phyloP scores from a whole-genome alignment of 495 filamentous ascomycete genomes.

The Coniosporium apollinis region DNA sequence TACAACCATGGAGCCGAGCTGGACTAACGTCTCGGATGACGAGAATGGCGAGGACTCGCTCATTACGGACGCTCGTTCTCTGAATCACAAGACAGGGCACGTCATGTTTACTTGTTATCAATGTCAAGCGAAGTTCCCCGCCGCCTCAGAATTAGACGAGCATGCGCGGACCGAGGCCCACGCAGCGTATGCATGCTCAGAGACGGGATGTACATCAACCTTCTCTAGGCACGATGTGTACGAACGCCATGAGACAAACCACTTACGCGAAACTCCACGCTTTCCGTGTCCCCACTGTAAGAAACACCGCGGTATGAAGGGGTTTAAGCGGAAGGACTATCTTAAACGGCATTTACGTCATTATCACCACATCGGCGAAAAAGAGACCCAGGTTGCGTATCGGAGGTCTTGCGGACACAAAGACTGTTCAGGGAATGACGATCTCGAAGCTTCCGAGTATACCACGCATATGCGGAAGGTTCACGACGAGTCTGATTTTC shows the following conservation, averaged over 20 bases:
- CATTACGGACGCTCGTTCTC: too few relatives aligned
- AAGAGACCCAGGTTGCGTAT: not conserved
- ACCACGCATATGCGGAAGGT: slow-evolving; percentile 21
- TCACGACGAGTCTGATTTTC: slow-evolving; percentile 18
- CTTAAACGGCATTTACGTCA: slow-evolving; percentile 21
- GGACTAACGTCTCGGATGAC: too few relatives aligned
- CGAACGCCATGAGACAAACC: slow-evolving; percentile 14
- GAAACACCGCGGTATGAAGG: slow-evolving; percentile 20
- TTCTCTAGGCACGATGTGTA: slow-evolving; percentile 19
- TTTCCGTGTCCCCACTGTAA: slow-evolving; percentile 21
- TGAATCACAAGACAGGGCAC: too few relatives aligned
- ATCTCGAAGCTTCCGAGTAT: slow-evolving; percentile 15
- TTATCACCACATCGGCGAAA: slow-evolving; percentile 22
- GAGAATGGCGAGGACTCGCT: too few relatives aligned
- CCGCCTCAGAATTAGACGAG: too few relatives aligned
- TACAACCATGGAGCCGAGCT: too few relatives aligned
- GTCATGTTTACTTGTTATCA: too few relatives aligned
- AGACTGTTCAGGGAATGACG: slow-evolving; percentile 4
- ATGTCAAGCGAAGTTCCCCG: too few relatives aligned
- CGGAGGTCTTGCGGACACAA: slow-evolving; percentile 1
- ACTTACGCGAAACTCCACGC: slow-evolving; percentile 3
- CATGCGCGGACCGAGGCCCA: too few relatives aligned
- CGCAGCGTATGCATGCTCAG: slow-evolving; percentile 2
- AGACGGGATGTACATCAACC: slow-evolving; percentile 8
- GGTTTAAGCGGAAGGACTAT: slow-evolving; percentile 25